Evolutionary conservation across 2,329 filamentous ascomycete genomes (phyloP).

Genomic region (Chaetomiaceae sp.): DNA sequence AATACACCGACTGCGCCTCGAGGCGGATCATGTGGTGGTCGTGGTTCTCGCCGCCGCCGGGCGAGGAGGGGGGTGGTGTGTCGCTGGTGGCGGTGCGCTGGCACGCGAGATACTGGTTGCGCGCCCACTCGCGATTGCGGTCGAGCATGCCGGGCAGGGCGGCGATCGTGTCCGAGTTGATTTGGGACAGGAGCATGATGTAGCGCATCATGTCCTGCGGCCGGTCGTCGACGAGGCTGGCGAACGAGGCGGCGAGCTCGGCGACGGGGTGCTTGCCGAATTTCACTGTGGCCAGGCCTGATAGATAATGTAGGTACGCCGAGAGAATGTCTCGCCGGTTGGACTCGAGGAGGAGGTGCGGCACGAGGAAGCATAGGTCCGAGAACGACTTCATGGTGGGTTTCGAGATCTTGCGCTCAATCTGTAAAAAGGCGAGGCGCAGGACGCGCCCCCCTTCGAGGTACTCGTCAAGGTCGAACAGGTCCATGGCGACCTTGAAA

Average conservation of each 20-base stretch:
- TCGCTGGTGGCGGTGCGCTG: slow-evolving; percentile 14
- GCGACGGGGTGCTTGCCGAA: slow-evolving; percentile 25
- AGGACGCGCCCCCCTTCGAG: slow-evolving; percentile 22
- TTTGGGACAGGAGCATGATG: slow-evolving; percentile 22
- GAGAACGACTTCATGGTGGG: slow-evolving; percentile 26
- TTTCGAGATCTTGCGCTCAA: slow-evolving; percentile 22
- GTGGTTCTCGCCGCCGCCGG: not conserved
- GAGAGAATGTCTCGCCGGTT: slow-evolving; percentile 21
- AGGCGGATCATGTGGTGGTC: slow-evolving; percentile 24
- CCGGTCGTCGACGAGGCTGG: slow-evolving; percentile 16
- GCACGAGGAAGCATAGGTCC: slow-evolving; percentile 26
- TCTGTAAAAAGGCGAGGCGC: slow-evolving; percentile 25
- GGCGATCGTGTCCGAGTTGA: slow-evolving; percentile 24
- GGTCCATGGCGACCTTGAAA: slow-evolving; percentile 26
- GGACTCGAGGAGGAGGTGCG: slow-evolving; percentile 25
- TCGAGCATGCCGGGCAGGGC: slow-evolving; percentile 16
- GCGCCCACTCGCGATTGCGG: slow-evolving; percentile 23
- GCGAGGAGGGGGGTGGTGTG: not conserved
- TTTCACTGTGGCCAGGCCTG: slow-evolving; percentile 18
- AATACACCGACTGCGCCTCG: slow-evolving; percentile 24
- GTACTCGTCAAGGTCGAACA: slow-evolving; percentile 25
- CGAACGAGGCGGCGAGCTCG: slow-evolving; percentile 22
- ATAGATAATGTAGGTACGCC: slow-evolving; percentile 23
- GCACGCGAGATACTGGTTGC: slow-evolving; percentile 24
- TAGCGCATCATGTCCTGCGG: slow-evolving; percentile 25